A percentile compares a stretch with the other conserved stretches of the same genome.
Evolutionary conservation across 805 yeast genomes (phyloP).

Genomic region (Soucietia sequanensis): DNA sequence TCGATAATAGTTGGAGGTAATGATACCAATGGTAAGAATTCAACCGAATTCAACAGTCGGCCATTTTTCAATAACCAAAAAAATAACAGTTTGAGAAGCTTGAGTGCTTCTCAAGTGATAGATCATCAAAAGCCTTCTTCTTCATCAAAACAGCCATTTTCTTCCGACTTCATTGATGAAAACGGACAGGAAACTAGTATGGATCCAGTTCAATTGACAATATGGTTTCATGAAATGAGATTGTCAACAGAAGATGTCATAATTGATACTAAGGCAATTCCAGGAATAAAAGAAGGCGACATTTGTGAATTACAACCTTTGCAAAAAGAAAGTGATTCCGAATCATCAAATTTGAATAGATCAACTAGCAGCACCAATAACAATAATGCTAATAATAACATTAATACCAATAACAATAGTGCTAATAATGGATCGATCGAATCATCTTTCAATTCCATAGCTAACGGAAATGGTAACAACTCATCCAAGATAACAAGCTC

Average conservation of each 20-base stretch:
- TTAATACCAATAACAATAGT: not conserved
- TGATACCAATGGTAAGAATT: not conserved
- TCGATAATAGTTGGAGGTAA: too few species aligned
- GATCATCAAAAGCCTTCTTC: not conserved
- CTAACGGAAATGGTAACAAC: too few species aligned
- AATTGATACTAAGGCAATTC: conserved; percentile 56
- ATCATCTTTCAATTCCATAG: too few species aligned
- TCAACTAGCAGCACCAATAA: not conserved
- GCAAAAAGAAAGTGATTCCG: conserved; percentile 14
- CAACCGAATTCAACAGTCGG: too few species aligned
- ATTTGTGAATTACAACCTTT: conserved; percentile 65
- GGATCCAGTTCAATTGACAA: conserved; percentile 42
- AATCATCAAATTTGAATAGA: conserved; percentile 1
- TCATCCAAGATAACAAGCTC: too few species aligned
- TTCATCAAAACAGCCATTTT: not conserved
- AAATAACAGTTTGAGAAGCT: too few species aligned
- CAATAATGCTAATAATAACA: not conserved
- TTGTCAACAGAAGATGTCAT: conserved; percentile 58
- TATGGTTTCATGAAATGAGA: conserved; percentile 71
- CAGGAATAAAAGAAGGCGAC: conserved; percentile 71
- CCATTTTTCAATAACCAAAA: too few species aligned
- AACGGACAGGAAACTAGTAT: not conserved
- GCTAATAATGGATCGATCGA: not conserved
- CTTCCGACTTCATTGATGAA: not conserved
- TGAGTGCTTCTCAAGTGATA: too few species aligned